Base-by-base conservation (phyloP, 1,284 basidiomycete species). In the Thelephora terrestris region DNA sequence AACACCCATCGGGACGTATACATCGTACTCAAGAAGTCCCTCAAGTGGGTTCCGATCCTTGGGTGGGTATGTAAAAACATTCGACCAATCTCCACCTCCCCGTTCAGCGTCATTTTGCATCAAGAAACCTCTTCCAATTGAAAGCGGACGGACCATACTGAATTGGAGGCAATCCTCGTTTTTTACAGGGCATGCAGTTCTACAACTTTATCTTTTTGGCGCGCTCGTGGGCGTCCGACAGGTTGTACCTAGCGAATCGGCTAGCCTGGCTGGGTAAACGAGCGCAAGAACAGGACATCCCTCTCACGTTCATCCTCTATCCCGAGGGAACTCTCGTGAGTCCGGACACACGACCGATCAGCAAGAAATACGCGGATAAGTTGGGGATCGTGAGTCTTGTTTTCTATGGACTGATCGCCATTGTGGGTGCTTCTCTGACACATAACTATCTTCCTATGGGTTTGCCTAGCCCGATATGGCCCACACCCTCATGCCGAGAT, bases 301-400 rank as follows among this genome's bases (percentile, higher is more conserved):
- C 90, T 0, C 71, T 96, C 34, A 82, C 85, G 52, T 79, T 95
- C 55, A 71, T 97, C 43, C 74, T 97, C 43, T 97, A 93, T 62
- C 93, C 93, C 0, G 93, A 97, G 64, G 93, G 93, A 14, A 96
- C 93, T 1, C 79, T 97, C 37, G 82, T 91, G 9, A 90, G 85
- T 61, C 74, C 78, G 48, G 70, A 91, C 53, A 96, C 92, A 2
- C 70, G 89, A 42, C 88, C 87, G 1, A 74, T 87, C 53, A 92
- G 87, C 65, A 79, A 79, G 64, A 85, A 82, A 55, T 96, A 82
- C 61, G 88, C 90, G 9, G 81, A 89, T 50, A 91, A 88, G 65
- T 73, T 78, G 54, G 85, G 84, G 12, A 79, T 91, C 53, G 89
- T 90, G 59, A 68, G 89, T 73, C 21, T 38, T 50, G 32, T 42